These are phyloP conservation scores for Podospora fimiseda DNA, from an alignment of 495 filamentous ascomycete species.

Conservation along the genomic window DNA sequence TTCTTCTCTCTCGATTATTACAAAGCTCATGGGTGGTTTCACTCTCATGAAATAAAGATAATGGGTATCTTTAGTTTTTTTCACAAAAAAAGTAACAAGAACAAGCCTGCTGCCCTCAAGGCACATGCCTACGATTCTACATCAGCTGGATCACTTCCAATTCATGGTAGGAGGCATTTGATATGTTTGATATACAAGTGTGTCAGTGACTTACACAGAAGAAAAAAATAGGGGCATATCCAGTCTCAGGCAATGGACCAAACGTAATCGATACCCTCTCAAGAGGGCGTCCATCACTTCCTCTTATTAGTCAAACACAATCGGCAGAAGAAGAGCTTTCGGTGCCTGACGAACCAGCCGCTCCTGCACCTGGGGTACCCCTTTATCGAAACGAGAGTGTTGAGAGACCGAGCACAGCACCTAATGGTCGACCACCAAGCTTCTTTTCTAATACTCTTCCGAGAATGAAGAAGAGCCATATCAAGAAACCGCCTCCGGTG, in stretches of 20 bases:
- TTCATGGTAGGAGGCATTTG: conserved; percentile 31
- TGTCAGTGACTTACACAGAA: conserved; percentile 12
- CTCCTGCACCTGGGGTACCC: conserved; percentile 28
- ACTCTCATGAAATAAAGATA: conserved; percentile 6
- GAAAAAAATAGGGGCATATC: conserved; percentile 17
- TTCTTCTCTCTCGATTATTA: background rate
- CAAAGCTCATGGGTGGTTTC: background rate
- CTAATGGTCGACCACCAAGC: conserved; percentile 12
- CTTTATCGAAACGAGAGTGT: conserved; percentile 17
- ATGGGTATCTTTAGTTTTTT: conserved; percentile 43
- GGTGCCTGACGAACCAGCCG: conserved; percentile 13
- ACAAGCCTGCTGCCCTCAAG: conserved; percentile 23
- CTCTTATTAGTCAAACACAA: conserved; percentile 22
- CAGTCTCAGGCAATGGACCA: conserved; percentile 25
- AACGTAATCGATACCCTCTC: conserved; percentile 24
- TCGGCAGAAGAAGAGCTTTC: conserved; percentile 10
- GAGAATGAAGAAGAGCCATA: conserved; percentile 11
- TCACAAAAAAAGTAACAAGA: conserved; percentile 25
- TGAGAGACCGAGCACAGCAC: conserved; percentile 37
- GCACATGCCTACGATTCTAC: conserved; percentile 25
- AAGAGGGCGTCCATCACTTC: conserved; percentile 22
- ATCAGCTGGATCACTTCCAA: conserved; percentile 21
- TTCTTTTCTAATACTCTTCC: conserved; percentile 4
- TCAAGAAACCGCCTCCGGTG: conserved; percentile 20
- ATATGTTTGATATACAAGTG: no score